Base-by-base conservation (phyloP, 768 basidiomycete genomes). In the Mycena indigotica region DNA sequence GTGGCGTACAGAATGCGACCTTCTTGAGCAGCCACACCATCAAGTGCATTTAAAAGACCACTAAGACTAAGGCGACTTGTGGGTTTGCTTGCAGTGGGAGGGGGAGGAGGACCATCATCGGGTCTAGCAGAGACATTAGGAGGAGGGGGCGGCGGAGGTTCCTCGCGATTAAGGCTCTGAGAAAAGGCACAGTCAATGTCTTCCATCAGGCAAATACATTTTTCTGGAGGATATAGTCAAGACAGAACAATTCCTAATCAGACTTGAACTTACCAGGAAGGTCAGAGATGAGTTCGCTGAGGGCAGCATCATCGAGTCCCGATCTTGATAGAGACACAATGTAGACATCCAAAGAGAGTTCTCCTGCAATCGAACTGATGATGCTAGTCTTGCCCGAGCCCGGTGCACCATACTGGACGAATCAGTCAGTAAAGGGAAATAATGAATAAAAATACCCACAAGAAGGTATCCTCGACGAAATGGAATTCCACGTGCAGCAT, bases 381-480 rank as follows among this genome's bases (percentile, higher is more conserved):
- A 38, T 48, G 6, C 15, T 21, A 15, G 32, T 55, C 29, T 55
- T 49, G 4, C 54, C 54, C 15, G 54, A 40, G 25, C 54, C 54
- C 8, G 54, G 54, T 4, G 54, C 54, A 12, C 54, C 54, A 35
- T 55, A 81, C 84, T 85, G 4, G 23, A n/a, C 23, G 41, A 26
- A n/a, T 6, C 35, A n/a, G 51, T 26, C 58, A 30, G 26, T 1
- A 6, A 25, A 52, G 5, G 23, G 29, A 16, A 3, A 21, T 16
- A 4, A 24, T 21, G 13, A 39, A 44, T 17, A 46, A 51, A n/a
- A 24, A 50, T 28, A 61, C 70, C 44, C 58, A 74, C 73, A 24
- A 91, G 77, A n/a, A 91, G 80, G 66, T 89, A 90, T 12, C 91
- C 91, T 15, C 90, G 78, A n/a, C 89, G 84, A 74, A 89, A 91